Evolutionary conservation across 1,139 yeast genomes (phyloP).

Genomic region (Diutina siamensis): DNA sequence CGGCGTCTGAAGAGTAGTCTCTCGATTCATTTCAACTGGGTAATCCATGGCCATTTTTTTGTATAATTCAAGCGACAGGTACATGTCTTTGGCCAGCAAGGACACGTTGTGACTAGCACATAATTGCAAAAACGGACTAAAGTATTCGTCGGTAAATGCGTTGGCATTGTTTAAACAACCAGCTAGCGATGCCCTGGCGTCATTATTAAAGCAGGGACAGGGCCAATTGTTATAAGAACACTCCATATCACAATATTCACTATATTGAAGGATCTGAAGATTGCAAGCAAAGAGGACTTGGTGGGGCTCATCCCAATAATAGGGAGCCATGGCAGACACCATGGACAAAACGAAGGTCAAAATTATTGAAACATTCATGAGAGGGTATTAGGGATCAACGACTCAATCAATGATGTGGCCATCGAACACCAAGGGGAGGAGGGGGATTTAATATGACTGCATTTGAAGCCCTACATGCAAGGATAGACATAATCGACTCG

Average conservation of each 20-base stretch:
- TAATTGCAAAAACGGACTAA: neutral
- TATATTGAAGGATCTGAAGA: neutral
- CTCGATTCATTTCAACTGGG: neutral
- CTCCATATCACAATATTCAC: neutral
- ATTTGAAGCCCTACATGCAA: too few species aligned
- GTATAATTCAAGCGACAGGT: neutral
- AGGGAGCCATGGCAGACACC: neutral
- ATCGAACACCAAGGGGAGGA: too few species aligned
- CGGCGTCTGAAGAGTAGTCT: neutral
- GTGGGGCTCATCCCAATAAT: constrained; percentile 1
- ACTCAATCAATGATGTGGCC: too few species aligned
- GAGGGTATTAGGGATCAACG: too few species aligned
- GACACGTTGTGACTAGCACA: neutral
- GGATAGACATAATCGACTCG: too few species aligned
- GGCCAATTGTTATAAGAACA: constrained; percentile 1
- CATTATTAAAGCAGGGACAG: neutral
- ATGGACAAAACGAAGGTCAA: neutral
- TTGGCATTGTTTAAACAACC: neutral
- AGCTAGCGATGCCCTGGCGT: neutral
- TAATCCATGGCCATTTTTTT: neutral
- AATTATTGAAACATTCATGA: too few species aligned
- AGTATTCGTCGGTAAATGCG: neutral
- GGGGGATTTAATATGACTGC: too few species aligned
- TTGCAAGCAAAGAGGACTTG: constrained; percentile 1
- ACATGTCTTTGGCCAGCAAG: neutral